Evolutionary conservation across 768 basidiomycete species (phyloP), one percentile per base, ranked within the genome.

Genomic region (Leccinum subtestaceum): DNA sequence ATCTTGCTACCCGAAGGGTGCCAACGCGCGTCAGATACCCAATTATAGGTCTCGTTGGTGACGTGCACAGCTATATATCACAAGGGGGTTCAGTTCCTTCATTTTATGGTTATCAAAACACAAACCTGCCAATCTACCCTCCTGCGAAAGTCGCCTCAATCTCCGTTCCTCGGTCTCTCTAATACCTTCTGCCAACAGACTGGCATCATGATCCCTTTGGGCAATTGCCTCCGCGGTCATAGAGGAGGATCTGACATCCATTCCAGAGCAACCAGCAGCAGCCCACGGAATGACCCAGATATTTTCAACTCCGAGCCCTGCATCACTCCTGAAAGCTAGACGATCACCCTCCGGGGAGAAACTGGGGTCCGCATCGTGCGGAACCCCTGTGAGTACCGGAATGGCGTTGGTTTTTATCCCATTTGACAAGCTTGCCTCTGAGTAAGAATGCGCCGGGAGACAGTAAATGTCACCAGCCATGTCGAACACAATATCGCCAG

Each of bases 401-500:
- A 80, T 76, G 4, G 89, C 89, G 40, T 66, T 74, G 5, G 74
- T 70, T n/a, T 64, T 72, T 9, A 57, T 55, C 15, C 64, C 67
- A 38, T 3, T 43, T 1, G 67, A 36, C 48, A 68, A 59, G 40
- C 69, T 73, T 40, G 74, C 74, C 13, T 65, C 43, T 10, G 67
- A 58, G 60, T 78, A 79, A 17, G 75, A 67, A 53, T 60, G 29
- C 0, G 78, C 81, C 23, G 87, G 81, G 48, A 91, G 76, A 64
- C 89, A 90, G 69, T 88, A 90, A 29, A 90, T 67, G 66, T 91
- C 87, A 3, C 89, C 88, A 7, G 85, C 71, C 81, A 90, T 87
- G 68, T 88, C 88, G 56, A 89, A 90, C 7, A 89, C 78, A 48
- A 90, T 80, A 62, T 90, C 88, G 12, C 88, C 87, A 2, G 81